Evolutionary conservation across 164 flowering plant species (phyloP), one percentile per base, ranked within the genome.

Genomic region (Liriodendron chinense): DNA sequence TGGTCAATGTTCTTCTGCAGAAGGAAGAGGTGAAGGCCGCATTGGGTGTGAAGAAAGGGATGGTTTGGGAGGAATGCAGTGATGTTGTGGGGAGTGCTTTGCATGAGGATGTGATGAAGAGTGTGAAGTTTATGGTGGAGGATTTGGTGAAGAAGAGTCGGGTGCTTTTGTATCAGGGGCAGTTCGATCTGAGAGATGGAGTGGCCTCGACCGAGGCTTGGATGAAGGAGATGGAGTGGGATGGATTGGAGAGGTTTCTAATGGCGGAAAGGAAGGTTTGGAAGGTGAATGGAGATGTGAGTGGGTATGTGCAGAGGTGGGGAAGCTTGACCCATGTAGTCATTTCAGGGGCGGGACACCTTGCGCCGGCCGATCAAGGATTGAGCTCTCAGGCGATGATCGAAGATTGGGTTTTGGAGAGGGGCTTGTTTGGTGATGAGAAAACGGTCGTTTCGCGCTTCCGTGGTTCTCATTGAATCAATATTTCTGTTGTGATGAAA

Each of bases 241-340:
- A 86, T 9, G 91, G 85, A 68, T 73, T 89, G 59, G 82, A 64
- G 47, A 53, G 76, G 73, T 92, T 83, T 73, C 20, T 83, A 77
- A 70, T 53, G 53, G 94, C 89, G 12, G 91, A 91, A 62, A 83
- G 97, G 81, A 83, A 81, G 71, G 82, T 91, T 47, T 94, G 95
- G 97, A 77, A 73, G 77, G 93, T 86, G 77, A 82, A 85, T 22
- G 90, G 79, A 24, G 80, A 71, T 74, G 67, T 90, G 65, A 89
- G 93, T 65, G 97, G 97, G 66, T 94, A 89, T 83, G 93, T 92
- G 76, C 97, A 92, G 83, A 92, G 76, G 71, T 91, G 90, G 90
- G 85, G 76, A 25, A 87, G 74, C 66, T 79, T 92, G 82, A 91
- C 83, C 57, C 88, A 91, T 73, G 94, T 77, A 47, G 90, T 90